Base-by-base conservation (phyloP, 768 basidiomycete species). In the Pleurotus ostreatus region DNA sequence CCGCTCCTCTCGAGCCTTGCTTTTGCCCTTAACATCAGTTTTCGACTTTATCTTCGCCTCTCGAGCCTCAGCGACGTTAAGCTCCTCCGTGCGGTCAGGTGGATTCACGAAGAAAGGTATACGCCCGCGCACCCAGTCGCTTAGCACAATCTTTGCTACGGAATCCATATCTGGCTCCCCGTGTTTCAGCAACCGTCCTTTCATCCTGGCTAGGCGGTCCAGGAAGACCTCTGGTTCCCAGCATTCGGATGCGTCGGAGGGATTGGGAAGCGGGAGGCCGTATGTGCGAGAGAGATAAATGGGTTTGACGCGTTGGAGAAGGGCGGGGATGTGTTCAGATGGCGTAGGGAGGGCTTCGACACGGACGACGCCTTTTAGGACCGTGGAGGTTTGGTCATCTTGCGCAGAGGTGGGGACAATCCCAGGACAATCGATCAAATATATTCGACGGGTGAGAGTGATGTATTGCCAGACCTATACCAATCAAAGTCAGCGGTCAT, bases 371-470 rank as follows among this genome's bases (percentile, higher is more conserved):
- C 96, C 97, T 72, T 99, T 99, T 57, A 99, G 82, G 20, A 98
- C 97, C 3, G 87, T 97, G 13, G 85, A 83, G 0, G 93, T 92
- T 66, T 96, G 88, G 2, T 89, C 83, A 70, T 98, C 95, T 59
- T 90, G 80, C 2, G 93, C 89, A 20, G 94, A 95, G 15, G 94
- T 88, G 2, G 96, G 96, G 1, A 98, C 97, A 70, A 98, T 92
- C 48, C 97, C 97, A 25, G 97, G 97, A 68, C 97, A 99, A 73
- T 99, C 97, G 74, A 99, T 98, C 62, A 99, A 88, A 77, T 98
- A 99, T 68, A 99, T 99, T 54, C 91, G 83, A 60, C 89, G 84
- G 58, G 95, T 99, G 41, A 99, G 77, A 25, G 94, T 95, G 75
- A 99, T 98, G 72, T 99, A 99, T 80, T 99, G 96, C 97, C 97